Conservation (phyloP, 257 asterid genomes). For the Thymus mandschuricus region DNA sequence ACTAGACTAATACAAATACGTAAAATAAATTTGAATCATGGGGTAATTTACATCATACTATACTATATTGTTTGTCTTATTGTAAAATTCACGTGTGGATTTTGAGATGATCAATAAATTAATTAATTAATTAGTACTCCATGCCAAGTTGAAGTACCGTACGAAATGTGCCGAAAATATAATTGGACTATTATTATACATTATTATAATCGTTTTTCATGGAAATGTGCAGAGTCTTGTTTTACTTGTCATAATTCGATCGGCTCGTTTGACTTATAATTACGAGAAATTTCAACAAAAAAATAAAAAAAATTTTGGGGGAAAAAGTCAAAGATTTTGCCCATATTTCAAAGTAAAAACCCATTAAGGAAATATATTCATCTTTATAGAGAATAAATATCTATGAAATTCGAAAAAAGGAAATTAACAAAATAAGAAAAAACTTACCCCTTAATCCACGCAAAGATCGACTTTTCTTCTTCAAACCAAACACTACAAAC, state of each 20-base stretch:
- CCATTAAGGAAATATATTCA: slow-evolving; percentile 17
- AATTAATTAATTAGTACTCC: not conserved
- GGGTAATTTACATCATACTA: too few species aligned
- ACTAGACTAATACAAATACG: too few species aligned
- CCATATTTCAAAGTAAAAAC: slow-evolving; percentile 31
- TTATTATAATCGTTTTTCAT: not conserved
- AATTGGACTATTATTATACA: not conserved
- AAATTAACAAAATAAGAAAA: not conserved
- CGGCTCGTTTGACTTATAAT: slow-evolving; percentile 30
- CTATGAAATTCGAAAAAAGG: slow-evolving; percentile 6
- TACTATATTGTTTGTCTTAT: not conserved
- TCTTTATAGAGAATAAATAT: slow-evolving; percentile 16
- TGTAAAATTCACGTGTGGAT: slow-evolving; percentile 28
- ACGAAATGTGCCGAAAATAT: slow-evolving; percentile 26
- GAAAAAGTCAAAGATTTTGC: slow-evolving; percentile 35
- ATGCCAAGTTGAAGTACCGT: slow-evolving; percentile 30
- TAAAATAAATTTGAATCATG: too few species aligned
- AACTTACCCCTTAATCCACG: slow-evolving; percentile 51
- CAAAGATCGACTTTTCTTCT: slow-evolving; percentile 34
- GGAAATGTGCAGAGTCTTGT: slow-evolving; percentile 27
- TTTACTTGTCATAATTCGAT: slow-evolving; percentile 30
- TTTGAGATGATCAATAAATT: slow-evolving; percentile 21
- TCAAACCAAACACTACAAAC: slow-evolving; percentile 35
- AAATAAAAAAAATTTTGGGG: not conserved
- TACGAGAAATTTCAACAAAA: not conserved